A percentile compares a stretch with the other conserved stretches of the same genome.
These are phyloP conservation scores for Fomitopsis palustris DNA, from an alignment of 1,284 basidiomycete species.

Conservation along the genomic window DNA sequence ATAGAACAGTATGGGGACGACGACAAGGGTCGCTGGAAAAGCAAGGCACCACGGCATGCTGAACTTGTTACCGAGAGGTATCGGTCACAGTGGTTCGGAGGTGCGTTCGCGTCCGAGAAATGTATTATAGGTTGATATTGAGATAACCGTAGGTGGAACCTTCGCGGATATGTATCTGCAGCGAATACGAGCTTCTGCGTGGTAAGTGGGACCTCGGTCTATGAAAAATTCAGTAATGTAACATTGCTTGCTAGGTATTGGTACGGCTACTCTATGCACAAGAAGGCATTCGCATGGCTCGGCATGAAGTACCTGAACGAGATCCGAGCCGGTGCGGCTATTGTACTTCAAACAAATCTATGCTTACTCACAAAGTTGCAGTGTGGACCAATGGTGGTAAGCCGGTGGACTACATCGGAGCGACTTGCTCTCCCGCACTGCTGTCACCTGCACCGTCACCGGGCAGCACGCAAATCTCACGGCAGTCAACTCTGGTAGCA, in stretches of 20 bases:
- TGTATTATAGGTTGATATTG: background rate
- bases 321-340: slow-evolving; percentile 17
- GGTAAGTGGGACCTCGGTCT: slow-evolving; percentile 7
- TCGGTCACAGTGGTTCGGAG: slow-evolving; percentile 18
- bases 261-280: slow-evolving; percentile 17
- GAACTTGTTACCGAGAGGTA: slow-evolving; percentile 12
- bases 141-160: slow-evolving; percentile 5
- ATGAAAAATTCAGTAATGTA: background rate
- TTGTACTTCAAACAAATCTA: background rate
- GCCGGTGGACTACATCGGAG: slow-evolving; percentile 17
- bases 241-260: slow-evolving; percentile 13
- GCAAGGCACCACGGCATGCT: background rate
- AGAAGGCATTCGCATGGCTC: slow-evolving; percentile 19
- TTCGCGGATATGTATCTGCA: slow-evolving; percentile 5
- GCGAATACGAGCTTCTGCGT: slow-evolving; percentile 19
- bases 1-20: background rate
- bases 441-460: background rate
- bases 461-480: background rate
- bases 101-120: slow-evolving; percentile 2
- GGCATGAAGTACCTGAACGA: slow-evolving; percentile 20
- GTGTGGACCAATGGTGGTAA: slow-evolving; percentile 14
- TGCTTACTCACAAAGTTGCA: background rate
- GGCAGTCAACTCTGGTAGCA: slow-evolving; percentile 1
- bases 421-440: background rate
- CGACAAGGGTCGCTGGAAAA: background rate